Evolutionary conservation across 1,284 basidiomycete genomes (phyloP).

Genomic region (Ustilago esculenta): DNA sequence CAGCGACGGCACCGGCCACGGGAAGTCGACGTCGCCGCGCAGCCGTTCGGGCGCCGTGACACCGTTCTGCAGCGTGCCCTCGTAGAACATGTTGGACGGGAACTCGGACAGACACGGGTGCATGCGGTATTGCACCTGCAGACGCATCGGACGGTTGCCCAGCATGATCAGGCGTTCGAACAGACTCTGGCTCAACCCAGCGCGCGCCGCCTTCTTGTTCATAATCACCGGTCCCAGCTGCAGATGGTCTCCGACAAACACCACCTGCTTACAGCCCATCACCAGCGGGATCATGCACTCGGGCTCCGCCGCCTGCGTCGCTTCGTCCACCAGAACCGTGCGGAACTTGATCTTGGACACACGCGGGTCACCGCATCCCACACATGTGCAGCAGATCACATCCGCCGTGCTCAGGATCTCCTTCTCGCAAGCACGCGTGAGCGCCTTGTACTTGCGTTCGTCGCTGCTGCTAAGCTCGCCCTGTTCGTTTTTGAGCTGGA

Average conservation of each 20-base stretch:
- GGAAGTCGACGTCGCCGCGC: constrained; percentile 97
- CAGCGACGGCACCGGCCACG: constrained; percentile 96
- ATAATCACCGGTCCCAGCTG: constrained; percentile 99
- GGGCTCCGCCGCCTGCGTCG: constrained; percentile 96
- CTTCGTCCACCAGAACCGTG: constrained; percentile 97
- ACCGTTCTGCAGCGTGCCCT: constrained; percentile 97
- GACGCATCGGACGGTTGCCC: constrained; percentile 93
- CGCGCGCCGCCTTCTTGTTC: constrained; percentile 99
- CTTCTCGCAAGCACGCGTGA: constrained; percentile 94
- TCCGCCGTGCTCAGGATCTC: constrained; percentile 94
- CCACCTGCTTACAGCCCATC: constrained; percentile 95
- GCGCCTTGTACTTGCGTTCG: constrained; percentile 95
- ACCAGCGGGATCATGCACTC: constrained; percentile 99
- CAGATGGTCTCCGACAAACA: constrained; percentile 95
- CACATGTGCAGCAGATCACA: constrained; percentile 98
- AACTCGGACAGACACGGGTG: constrained; percentile 99
- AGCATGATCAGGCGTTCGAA: constrained; percentile 97
- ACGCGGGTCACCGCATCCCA: constrained; percentile 94
- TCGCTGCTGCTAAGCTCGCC: constrained; percentile 95
- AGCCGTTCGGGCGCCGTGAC: constrained; percentile 97
- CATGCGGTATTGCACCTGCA: constrained; percentile 99
- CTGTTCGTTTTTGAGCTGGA: constrained; percentile 95
- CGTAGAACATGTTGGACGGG: constrained; percentile 99
- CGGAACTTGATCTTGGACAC: constrained; percentile 96
- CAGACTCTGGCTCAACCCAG: constrained; percentile 94